phyloP scores from a whole-genome alignment of 2,329 filamentous ascomycete species.

The Diaporthe destruens region DNA sequence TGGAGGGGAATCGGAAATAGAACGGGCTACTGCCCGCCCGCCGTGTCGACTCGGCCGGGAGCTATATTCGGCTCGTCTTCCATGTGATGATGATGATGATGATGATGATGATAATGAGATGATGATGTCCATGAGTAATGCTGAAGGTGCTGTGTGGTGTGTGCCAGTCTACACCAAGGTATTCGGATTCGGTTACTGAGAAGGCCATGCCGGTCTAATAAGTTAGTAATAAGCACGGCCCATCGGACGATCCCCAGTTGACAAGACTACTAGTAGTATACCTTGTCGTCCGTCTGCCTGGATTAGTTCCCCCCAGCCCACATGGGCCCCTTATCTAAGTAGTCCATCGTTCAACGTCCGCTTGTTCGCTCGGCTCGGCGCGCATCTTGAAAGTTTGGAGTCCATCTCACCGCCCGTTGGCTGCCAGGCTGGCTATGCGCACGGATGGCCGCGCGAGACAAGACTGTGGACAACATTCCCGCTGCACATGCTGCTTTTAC shows the following conservation, averaged over 20 bases:
- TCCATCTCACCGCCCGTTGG: constrained; percentile 25
- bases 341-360: neutral
- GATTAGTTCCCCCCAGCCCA: constrained; percentile 1
- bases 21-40: constrained; percentile 8
- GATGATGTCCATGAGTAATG: too few relatives aligned
- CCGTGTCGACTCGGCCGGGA: constrained; percentile 9
- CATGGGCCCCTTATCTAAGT: neutral
- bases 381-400: constrained; percentile 17
- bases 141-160: neutral
- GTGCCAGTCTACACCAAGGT: neutral
- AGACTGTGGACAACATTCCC: too few relatives aligned
- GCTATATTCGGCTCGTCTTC: constrained; percentile 20
- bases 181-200: constrained; percentile 6
- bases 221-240: too few relatives aligned
- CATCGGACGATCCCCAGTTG: constrained; percentile 8
- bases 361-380: constrained; percentile 20
- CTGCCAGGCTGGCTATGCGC: constrained; percentile 10
- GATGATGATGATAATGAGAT: constrained; percentile 1
- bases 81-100: constrained; percentile 6
- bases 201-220: constrained; percentile 5
- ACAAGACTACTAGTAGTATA: constrained; percentile 6
- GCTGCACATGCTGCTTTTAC: neutral
- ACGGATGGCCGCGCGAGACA: neutral
- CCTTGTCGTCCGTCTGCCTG: neutral
- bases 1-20: constrained; percentile 13